phyloP scores from a whole-genome alignment of 331 rosid species.

The Saraca asoca region DNA sequence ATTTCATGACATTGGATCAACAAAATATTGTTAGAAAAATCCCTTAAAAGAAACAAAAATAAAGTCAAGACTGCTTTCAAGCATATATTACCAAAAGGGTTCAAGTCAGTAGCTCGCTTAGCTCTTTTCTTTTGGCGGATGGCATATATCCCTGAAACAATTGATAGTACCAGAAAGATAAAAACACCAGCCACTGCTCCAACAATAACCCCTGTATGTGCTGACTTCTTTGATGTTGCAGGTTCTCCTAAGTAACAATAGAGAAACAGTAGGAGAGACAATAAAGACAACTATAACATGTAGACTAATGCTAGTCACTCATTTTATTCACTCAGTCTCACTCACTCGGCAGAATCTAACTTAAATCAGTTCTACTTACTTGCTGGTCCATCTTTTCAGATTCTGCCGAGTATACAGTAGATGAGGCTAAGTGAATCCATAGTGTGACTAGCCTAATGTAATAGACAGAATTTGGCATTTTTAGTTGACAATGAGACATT shows the following conservation, averaged over 20 bases:
- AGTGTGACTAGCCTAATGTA: too few relatives aligned
- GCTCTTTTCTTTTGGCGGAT: slow-evolving; percentile 44
- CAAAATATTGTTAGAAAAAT: slow-evolving; percentile 8
- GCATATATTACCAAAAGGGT: slow-evolving; percentile 50
- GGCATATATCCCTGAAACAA: slow-evolving; percentile 42
- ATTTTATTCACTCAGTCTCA: too few relatives aligned
- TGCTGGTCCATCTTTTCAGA: too few relatives aligned
- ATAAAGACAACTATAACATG: slow-evolving; percentile 22
- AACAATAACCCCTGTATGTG: slow-evolving; percentile 34
- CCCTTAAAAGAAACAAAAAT: slow-evolving; percentile 19
- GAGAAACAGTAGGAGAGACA: slow-evolving; percentile 24
- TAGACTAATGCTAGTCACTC: neutral
- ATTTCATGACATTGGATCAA: slow-evolving; percentile 33
- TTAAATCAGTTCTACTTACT: too few relatives aligned
- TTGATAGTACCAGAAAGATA: slow-evolving; percentile 38
- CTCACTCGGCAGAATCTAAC: too few relatives aligned
- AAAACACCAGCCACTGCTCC: slow-evolving; percentile 45
- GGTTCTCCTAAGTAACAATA: slow-evolving; percentile 35
- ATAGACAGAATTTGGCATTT: slow-evolving; percentile 14
- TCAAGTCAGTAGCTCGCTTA: slow-evolving; percentile 31
- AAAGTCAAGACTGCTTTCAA: slow-evolving; percentile 23
- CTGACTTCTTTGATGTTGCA: slow-evolving; percentile 25
- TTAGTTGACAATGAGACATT: slow-evolving; percentile 17
- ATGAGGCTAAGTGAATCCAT: too few relatives aligned
- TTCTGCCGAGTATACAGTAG: too few relatives aligned